Evolutionary conservation across 805 yeast species (phyloP), one percentile per base, ranked within the genome.

Genomic region (Zygosaccharomyces siamensis): DNA sequence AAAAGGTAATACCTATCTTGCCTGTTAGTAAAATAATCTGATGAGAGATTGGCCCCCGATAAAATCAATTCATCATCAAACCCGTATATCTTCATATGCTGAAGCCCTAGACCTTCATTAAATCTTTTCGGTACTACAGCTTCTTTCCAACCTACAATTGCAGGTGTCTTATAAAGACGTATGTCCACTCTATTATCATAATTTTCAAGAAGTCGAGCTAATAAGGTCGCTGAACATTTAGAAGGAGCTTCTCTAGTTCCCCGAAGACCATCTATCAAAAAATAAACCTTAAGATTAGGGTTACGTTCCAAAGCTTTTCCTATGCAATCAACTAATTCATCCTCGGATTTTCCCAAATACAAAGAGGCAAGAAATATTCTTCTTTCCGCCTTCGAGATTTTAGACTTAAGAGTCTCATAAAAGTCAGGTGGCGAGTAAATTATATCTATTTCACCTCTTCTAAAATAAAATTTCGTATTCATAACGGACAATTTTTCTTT

Each of bases 61-160:
- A 93, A 73, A 16, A 93, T 77, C 37, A 93, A 80, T 62, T 90
- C 96, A 59, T 89, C 81, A 65, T 93, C 99, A 60, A 90, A 82
- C 1, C 99, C 99, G 65, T 93, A 93, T 26, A 93, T 76, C 65
- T 93, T 93, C 98, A 93, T 93, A 63, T 93, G 99, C 66, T 93
- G 99, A 45, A 93, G 75, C 0, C 99, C 99, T 57, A 78, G 74
- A 3, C 95, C 90, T 69, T 93, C 99, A 66, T 90, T 89, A 54
- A 92, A 74, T 53, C 99, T 76, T 50, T 78, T 83, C 0, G 99
- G 99, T 2, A 89, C 74, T 39, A 86, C 40, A 7, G 69, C 56
- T 60, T 83, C 81, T 48, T 79, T 76, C 50, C 87, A 61, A 0
- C 95, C 95, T 35, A 76, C 71, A 56, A 87, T 74, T 53, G 84